A percentile compares a stretch with the other conserved stretches of the same genome.
These are phyloP conservation scores for Volvox carteri DNA, from an alignment of 163 green algal genomes.

Conservation along the genomic window DNA sequence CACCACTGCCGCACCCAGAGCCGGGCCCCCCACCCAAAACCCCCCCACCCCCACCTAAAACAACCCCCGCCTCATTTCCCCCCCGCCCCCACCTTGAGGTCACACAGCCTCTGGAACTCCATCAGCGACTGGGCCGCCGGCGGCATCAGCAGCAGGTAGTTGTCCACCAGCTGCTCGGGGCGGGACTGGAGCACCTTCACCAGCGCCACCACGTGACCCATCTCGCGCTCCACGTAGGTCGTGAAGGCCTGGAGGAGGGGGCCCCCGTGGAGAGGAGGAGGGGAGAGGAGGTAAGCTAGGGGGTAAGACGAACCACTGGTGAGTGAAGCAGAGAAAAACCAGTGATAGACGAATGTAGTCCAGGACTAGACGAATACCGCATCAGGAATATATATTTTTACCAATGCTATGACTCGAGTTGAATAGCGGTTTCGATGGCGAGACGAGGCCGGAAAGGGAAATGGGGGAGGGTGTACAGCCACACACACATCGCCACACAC, in stretches of 20 bases:
- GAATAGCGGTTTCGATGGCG: no score
- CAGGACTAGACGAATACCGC: no score
- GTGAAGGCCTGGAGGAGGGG: slow-evolving; percentile 69
- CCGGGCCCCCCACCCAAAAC: background rate
- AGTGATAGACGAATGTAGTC: no score
- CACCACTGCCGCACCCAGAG: background rate
- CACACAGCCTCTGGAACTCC: slow-evolving; percentile 86
- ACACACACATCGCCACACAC: no score
- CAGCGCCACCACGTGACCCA: slow-evolving; percentile 75
- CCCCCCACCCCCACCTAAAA: background rate
- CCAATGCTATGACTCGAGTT: no score
- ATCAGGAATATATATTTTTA: no score
- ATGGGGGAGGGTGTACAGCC: no score
- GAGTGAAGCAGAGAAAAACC: no score
- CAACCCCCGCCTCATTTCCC: no score
- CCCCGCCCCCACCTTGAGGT: slow-evolving; percentile 89
- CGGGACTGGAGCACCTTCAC: slow-evolving; percentile 79
- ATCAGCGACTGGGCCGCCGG: slow-evolving; percentile 62
- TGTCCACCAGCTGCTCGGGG: slow-evolving; percentile 88
- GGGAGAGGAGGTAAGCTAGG: background rate
- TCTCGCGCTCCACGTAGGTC: slow-evolving; percentile 81
- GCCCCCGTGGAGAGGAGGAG: background rate
- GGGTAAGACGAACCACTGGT: no score
- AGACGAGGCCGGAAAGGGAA: no score
- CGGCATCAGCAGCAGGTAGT: slow-evolving; percentile 90